Conservation (phyloP, 1,284 basidiomycete species). For the Cerrena zonata region DNA sequence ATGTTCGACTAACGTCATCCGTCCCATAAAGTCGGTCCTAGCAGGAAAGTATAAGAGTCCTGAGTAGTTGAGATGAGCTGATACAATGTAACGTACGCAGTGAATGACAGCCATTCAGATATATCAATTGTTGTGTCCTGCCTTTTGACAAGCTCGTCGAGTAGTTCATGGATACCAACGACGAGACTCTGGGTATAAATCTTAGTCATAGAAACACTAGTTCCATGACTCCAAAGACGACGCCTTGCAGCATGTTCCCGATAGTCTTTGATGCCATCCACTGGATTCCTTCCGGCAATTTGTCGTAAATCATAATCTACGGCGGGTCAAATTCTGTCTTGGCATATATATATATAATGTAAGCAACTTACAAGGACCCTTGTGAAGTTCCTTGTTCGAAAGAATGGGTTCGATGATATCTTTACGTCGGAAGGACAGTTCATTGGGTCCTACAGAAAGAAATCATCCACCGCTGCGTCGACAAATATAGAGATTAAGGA, state of each 20-base stretch:
- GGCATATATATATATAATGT: background rate
- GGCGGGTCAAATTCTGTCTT: no score
- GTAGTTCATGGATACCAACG: background rate
- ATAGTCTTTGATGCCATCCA: constrained; percentile 11
- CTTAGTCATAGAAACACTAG: constrained; percentile 10
- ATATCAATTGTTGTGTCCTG: constrained; percentile 11
- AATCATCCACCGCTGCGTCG: no score
- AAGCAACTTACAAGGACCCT: constrained; percentile 8
- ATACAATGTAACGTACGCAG: constrained; percentile 9
- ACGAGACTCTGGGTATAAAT: background rate
- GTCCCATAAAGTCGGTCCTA: constrained; percentile 13
- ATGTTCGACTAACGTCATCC: constrained; percentile 10
- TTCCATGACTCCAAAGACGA: constrained; percentile 12
- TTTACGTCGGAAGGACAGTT: constrained; percentile 7
- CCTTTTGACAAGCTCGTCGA: background rate
- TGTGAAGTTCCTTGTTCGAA: background rate
- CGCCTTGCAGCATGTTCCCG: constrained; percentile 10
- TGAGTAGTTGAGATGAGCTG: background rate
- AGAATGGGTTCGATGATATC: background rate
- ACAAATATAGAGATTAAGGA: background rate
- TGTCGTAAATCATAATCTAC: background rate
- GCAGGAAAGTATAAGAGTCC: background rate
- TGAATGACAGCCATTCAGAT: constrained; percentile 7
- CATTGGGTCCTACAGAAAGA: constrained; percentile 8
- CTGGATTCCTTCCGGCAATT: background rate